Base-by-base conservation (phyloP, 1,284 basidiomycete species). In the Ganoderma lucidum region DNA sequence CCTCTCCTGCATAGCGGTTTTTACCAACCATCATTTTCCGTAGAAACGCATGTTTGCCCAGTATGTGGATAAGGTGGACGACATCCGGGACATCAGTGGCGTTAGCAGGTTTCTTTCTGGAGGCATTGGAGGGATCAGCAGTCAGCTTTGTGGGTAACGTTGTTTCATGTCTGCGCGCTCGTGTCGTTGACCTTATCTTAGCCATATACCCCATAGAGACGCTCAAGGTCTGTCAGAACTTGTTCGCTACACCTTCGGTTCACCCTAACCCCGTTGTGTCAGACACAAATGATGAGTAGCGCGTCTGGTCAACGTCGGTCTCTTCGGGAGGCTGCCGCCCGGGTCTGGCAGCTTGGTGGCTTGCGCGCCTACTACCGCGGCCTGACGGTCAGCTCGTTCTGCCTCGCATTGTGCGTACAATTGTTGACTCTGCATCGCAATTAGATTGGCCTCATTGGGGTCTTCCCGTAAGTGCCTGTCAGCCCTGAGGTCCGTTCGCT, bases 221-320 rank as follows among this genome's bases (percentile, higher is more conserved):
- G 3, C 81, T 96, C 65, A 96, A 96, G 87, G 93, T 90, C 73
- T 63, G 76, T 64, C 32, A 59, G 17, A 59, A n/a, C 41, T 62
- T 45, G 30, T 58, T 53, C 66, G 44, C 8, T 45, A 69, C 32
- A 30, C 39, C 9, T 70, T 17, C 28, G 30, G 5, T 10, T n/a
- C 42, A 23, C 65, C 45, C 65, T 69, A 58, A 61, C 67, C 70
- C 64, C 48, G 63, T 68, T 14, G 64, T 60, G 68, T 66, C 80
- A 96, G 90, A 97, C 95, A 2, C 93, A 96, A 89, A 95, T 98
- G 91, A 97, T 97, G 90, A 96, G 93, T 79, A 92, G 87, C 73
- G 85, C 92, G 8, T 88, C 87, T 14, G 83, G 85, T 35, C 85
- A 90, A 74, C 90, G 90, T 75, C 85, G 86, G 67, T 87, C 88